Conservation (phyloP, 495 filamentous ascomycete genomes). For the Immersiella caudata region DNA sequence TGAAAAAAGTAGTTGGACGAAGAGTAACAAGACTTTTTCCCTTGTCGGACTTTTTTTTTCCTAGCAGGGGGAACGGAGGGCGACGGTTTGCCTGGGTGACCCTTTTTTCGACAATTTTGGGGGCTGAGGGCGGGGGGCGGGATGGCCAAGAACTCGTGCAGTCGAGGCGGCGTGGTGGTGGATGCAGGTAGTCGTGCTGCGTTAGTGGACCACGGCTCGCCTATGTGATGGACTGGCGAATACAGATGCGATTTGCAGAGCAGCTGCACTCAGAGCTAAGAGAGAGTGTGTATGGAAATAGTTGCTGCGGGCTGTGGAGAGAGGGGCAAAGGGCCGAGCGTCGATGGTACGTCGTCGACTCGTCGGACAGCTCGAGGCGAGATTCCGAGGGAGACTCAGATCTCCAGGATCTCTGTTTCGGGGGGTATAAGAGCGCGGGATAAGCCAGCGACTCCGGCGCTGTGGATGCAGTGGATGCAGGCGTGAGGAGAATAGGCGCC, state of each 20-base stretch:
- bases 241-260: constrained; percentile 8
- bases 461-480: background rate
- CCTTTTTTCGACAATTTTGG: constrained; percentile 12
- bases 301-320: background rate
- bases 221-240: background rate
- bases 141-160: background rate
- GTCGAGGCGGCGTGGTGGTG: constrained; percentile 1
- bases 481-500: constrained; percentile 21
- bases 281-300: constrained; percentile 11
- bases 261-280: constrained; percentile 3
- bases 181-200: background rate
- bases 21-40: constrained; percentile 14
- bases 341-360: constrained; percentile 12
- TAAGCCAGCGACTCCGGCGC: constrained; percentile 22
- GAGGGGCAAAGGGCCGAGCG: constrained; percentile 20
- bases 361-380: constrained; percentile 15
- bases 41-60: constrained; percentile 2
- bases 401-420: constrained; percentile 10
- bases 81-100: background rate
- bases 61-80: background rate
- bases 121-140: constrained; percentile 5
- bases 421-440: constrained; percentile 24
- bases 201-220: background rate
- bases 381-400: constrained; percentile 7
- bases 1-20: constrained; percentile 6